Conservation (phyloP, 495 filamentous ascomycete species). For the Hypoxylon lienhwacheense region DNA sequence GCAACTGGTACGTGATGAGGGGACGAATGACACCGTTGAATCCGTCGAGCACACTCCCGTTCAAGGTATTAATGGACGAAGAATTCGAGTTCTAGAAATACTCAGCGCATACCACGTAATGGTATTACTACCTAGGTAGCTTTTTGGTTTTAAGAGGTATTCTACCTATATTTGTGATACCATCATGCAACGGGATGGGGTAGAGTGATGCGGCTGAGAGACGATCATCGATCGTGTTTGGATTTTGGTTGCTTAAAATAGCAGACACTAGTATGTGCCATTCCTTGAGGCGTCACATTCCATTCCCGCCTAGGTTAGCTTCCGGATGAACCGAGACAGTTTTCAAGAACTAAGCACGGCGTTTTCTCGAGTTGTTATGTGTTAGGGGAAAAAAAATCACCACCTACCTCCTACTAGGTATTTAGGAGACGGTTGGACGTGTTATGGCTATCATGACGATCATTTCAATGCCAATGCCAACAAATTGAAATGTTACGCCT, state of each 20-base stretch:
- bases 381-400: too few relatives aligned
- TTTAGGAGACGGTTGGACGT: too few relatives aligned
- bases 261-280: neutral
- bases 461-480: too few relatives aligned
- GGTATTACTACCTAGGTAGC: too few relatives aligned
- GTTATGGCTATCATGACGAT: too few relatives aligned
- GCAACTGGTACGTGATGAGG: too few relatives aligned
- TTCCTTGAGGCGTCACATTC: constrained; percentile 1
- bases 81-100: neutral
- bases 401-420: too few relatives aligned
- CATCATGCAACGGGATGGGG: neutral
- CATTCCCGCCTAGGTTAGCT: neutral
- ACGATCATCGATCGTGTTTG: neutral
- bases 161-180: neutral
- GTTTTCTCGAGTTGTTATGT: neutral
- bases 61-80: too few relatives aligned
- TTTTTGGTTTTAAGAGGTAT: neutral
- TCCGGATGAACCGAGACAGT: neutral
- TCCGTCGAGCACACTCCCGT: too few relatives aligned
- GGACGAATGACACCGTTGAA: too few relatives aligned
- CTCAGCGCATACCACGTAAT: neutral
- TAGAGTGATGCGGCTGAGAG: constrained; percentile 15
- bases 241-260: constrained; percentile 13
- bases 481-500: too few relatives aligned
- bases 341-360: neutral